Evolutionary conservation across 176 grass and related monocot genomes (phyloP), one percentile per base, ranked within the genome.

Genomic region (Aechmea fasciata): DNA sequence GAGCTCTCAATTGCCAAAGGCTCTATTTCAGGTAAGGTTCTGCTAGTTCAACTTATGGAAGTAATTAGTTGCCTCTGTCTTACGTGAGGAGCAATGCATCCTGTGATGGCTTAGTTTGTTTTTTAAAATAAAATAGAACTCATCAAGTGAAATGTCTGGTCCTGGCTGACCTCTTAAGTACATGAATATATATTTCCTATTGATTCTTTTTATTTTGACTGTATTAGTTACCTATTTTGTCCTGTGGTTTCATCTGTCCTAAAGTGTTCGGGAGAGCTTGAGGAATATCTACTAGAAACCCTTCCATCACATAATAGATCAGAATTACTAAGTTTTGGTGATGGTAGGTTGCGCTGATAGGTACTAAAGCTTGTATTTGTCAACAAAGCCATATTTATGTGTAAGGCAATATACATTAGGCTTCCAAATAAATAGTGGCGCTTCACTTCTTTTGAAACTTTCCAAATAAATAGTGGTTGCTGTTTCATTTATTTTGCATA

Each of bases 1-100:
- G 64, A 86, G 83, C 76, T 82, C 84, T 14, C 86, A 90, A 71
- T 77, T 99, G 50, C 64, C 83, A 54, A 99, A 92, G 77, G 95
- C 90, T 33, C 70, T 99, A 50, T 94, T 94, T 88, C 95, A 99
- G 95, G 95, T 96, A 79, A 57, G 49, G 11, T 81, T 75, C 72
- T 69, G 10, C 53, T 53, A 19, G 13, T 62, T 47, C 5, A 75
- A 47, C 66, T 75, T 51, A 1, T 48, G 65, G 13, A 74, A 70
- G 66, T 82, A 66, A 12, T 53, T 13, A 10, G 57, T 80, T 73
- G 2, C 5, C 33, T 66, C 41, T 81, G 68, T 14, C 51, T 75
- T 17, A 80, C 33, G 49, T 59, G 13, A 50, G 66, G 71, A 70
- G 67, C 26, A 10, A 61, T 10, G n/a, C 20, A n/a, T 19, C 19